Conservation (phyloP, 108 stramenopile species). For the Cyclostephanos invisitatus region DNA sequence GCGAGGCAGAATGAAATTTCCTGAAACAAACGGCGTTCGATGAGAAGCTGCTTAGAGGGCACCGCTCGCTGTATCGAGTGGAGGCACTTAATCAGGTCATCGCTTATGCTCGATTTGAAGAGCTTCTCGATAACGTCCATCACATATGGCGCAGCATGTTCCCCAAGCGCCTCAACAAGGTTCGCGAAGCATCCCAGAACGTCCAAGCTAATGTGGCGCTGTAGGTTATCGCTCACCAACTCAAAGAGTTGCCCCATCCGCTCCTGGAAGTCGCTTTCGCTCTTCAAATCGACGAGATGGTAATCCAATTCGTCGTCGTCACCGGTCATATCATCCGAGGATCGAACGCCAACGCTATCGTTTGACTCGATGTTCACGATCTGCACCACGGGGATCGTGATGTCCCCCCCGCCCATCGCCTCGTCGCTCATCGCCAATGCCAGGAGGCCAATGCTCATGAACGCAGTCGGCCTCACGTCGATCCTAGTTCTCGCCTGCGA, state of each 20-base stretch:
- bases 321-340: conserved; percentile 6
- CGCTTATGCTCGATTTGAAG: conserved; percentile 87
- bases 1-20: conserved; percentile 83
- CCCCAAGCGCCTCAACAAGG: conserved; percentile 88
- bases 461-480: conserved; percentile 83
- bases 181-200: conserved; percentile 82
- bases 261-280: conserved; percentile 54
- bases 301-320: conserved; percentile 22
- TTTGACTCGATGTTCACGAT: conserved; percentile 62
- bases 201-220: conserved; percentile 32
- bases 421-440: conserved; percentile 81
- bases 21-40: conserved; percentile 87
- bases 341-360: conserved; percentile 3
- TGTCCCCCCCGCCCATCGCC: conserved; percentile 63
- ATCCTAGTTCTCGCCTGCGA: conserved; percentile 48
- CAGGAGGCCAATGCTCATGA: conserved; percentile 85
- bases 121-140: conserved; percentile 83
- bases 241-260: conserved; percentile 76
- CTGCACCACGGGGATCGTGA: conserved; percentile 53
- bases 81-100: conserved; percentile 87
- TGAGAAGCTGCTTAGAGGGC: conserved; percentile 64
- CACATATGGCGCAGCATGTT: conserved; percentile 68
- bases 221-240: conserved; percentile 56
- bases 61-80: conserved; percentile 75
- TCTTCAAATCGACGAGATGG: conserved; percentile 50